Conservation (phyloP, 106 monocot genomes). For the Iris macrosiphon region DNA sequence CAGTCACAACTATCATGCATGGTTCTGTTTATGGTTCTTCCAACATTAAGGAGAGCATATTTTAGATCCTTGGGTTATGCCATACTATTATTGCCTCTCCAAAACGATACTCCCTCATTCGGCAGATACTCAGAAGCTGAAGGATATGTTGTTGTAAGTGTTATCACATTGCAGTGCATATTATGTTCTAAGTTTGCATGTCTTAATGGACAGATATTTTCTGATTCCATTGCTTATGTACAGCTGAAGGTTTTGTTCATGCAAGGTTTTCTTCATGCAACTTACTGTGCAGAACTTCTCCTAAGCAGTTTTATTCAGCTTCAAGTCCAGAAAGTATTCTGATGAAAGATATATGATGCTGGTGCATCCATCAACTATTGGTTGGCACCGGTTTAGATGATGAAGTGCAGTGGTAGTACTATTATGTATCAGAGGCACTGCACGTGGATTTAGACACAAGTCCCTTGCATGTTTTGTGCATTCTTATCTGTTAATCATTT, state of each 20-base stretch:
- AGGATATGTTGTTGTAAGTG: background rate
- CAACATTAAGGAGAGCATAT: too few relatives aligned
- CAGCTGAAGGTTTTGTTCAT: background rate
- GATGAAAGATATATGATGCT: too few relatives aligned
- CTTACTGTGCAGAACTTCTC: background rate
- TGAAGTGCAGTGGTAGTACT: background rate
- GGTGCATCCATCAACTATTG: too few relatives aligned
- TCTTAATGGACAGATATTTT: background rate
- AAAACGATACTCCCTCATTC: too few relatives aligned
- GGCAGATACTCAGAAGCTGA: too few relatives aligned
- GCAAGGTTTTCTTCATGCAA: conserved; percentile 1
- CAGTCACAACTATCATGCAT: too few relatives aligned
- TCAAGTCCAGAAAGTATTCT: background rate
- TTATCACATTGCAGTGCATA: background rate
- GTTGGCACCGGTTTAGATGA: background rate
- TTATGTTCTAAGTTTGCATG: background rate
- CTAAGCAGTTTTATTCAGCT: background rate
- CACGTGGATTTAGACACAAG: too few relatives aligned
- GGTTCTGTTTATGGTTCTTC: too few relatives aligned
- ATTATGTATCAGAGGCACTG: background rate
- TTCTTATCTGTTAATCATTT: too few relatives aligned
- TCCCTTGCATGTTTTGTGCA: too few relatives aligned
- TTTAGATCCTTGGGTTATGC: too few relatives aligned
- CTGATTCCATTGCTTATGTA: background rate
- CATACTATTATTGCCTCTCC: too few relatives aligned